These are phyloP conservation scores for Buxus sempervirens DNA, from an alignment of 164 flowering plant species.

Conservation along the genomic window DNA sequence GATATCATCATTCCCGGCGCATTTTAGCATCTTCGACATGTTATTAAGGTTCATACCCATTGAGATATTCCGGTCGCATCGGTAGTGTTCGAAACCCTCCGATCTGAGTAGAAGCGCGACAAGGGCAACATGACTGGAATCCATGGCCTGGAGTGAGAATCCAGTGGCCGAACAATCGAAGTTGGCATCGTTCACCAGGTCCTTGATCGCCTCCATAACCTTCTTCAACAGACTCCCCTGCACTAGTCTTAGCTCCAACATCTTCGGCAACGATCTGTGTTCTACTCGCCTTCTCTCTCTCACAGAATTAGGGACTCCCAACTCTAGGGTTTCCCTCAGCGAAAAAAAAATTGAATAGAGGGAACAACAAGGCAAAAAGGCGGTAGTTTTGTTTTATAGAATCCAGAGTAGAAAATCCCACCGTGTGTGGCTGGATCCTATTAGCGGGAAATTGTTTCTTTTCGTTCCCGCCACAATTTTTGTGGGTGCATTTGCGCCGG, in stretches of 20 bases:
- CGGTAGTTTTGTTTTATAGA: too few relatives aligned
- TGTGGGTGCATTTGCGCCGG: too few relatives aligned
- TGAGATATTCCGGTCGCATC: slow-evolving; percentile 46
- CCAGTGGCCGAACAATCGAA: slow-evolving; percentile 59
- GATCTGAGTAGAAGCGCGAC: slow-evolving; percentile 49
- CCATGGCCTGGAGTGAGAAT: slow-evolving; percentile 58
- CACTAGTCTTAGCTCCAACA: slow-evolving; percentile 51
- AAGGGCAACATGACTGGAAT: slow-evolving; percentile 54
- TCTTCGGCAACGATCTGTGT: slow-evolving; percentile 1
- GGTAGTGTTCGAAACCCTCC: slow-evolving; percentile 56
- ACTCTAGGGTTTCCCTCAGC: too few relatives aligned
- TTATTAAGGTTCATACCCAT: slow-evolving; percentile 56
- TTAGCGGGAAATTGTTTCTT: neutral
- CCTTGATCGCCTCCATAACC: slow-evolving; percentile 46
- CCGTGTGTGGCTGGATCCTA: too few relatives aligned
- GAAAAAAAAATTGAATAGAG: too few relatives aligned
- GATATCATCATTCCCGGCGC: slow-evolving; percentile 50
- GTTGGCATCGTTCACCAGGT: slow-evolving; percentile 51
- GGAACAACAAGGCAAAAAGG: too few relatives aligned
- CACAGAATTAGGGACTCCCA: too few relatives aligned
- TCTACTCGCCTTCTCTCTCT: neutral
- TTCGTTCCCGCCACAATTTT: neutral
- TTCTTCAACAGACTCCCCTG: slow-evolving; percentile 52
- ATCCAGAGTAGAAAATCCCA: too few relatives aligned
- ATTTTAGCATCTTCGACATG: slow-evolving; percentile 47